A percentile compares a stretch with the other conserved stretches of the same genome.
phyloP scores from a whole-genome alignment of 1,139 yeast species.

The Zygosaccharomyces sapae region DNA sequence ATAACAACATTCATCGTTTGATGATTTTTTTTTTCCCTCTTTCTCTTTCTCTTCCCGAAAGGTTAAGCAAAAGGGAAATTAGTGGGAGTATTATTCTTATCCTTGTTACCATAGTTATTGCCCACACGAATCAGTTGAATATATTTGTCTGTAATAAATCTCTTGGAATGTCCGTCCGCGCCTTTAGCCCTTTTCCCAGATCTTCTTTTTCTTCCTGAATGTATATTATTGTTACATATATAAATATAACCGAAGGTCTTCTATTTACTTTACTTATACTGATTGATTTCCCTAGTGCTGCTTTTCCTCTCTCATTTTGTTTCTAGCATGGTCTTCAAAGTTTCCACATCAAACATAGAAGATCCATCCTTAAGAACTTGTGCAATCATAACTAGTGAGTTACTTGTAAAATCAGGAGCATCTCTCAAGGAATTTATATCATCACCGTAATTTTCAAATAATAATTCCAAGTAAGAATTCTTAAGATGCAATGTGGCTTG shows the following conservation, averaged over 20 bases:
- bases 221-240: conserved; percentile 14
- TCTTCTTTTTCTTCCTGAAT: conserved; percentile 1
- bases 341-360: conserved; percentile 61
- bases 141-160: not conserved
- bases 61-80: too few species aligned
- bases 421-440: conserved; percentile 61
- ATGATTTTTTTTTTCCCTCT: not conserved
- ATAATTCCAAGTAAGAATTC: conserved; percentile 49
- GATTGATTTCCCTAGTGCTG: too few species aligned
- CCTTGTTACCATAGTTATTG: not conserved
- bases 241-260: conserved; percentile 10
- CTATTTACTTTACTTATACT: not conserved
- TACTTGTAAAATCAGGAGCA: conserved; percentile 59
- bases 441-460: conserved; percentile 57
- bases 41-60: too few species aligned
- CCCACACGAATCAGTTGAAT: not conserved
- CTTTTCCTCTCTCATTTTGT: conserved; percentile 5
- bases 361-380: conserved; percentile 62
- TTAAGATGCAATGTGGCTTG: conserved; percentile 44
- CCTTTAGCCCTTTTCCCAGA: too few species aligned
- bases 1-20: too few species aligned
- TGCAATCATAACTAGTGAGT: conserved; percentile 59
- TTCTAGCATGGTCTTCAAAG: conserved; percentile 39
- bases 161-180: not conserved
- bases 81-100: too few species aligned